Conservation (phyloP, 768 basidiomycete species). For the Lactarius sp. region DNA sequence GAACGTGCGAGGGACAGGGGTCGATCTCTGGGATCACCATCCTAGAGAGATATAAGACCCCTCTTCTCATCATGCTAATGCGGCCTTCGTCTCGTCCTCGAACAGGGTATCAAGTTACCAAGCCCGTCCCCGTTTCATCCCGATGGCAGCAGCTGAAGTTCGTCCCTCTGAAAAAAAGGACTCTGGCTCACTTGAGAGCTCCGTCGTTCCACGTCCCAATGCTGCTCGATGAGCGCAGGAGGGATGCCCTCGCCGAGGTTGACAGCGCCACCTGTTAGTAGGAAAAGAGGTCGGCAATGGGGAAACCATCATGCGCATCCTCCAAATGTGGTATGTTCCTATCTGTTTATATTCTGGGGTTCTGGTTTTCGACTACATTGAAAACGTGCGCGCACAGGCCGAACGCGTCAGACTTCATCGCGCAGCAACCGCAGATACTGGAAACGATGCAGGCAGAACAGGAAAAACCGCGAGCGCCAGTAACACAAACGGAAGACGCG, state of each 20-base stretch:
- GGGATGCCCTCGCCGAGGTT: slow-evolving; percentile 78
- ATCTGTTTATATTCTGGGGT: slow-evolving; percentile 24
- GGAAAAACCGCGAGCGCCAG: slow-evolving; percentile 66
- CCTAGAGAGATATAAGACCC: slow-evolving; percentile 4
- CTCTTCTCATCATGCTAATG: not conserved
- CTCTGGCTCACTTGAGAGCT: not conserved
- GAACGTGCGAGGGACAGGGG: slow-evolving; percentile 20
- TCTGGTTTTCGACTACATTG: not conserved
- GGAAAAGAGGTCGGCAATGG: slow-evolving; percentile 74
- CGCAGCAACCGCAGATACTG: slow-evolving; percentile 81
- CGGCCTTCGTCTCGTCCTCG: not conserved
- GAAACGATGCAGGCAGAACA: slow-evolving; percentile 78
- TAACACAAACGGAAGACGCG: slow-evolving; percentile 54
- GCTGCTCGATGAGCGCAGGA: slow-evolving; percentile 86
- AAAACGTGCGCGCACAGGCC: slow-evolving; percentile 42
- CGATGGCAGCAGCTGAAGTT: slow-evolving; percentile 13
- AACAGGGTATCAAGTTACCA: not conserved
- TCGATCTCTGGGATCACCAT: not conserved
- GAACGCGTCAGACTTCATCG: slow-evolving; percentile 79
- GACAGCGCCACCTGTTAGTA: slow-evolving; percentile 82
- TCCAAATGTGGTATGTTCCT: slow-evolving; percentile 80
- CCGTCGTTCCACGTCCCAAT: no score
- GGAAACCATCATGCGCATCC: slow-evolving; percentile 90
- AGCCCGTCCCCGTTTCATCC: no score
- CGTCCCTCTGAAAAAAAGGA: slow-evolving; percentile 11